Evolutionary conservation across 2,329 filamentous ascomycete species (phyloP).

Genomic region (Xylaria sp.): DNA sequence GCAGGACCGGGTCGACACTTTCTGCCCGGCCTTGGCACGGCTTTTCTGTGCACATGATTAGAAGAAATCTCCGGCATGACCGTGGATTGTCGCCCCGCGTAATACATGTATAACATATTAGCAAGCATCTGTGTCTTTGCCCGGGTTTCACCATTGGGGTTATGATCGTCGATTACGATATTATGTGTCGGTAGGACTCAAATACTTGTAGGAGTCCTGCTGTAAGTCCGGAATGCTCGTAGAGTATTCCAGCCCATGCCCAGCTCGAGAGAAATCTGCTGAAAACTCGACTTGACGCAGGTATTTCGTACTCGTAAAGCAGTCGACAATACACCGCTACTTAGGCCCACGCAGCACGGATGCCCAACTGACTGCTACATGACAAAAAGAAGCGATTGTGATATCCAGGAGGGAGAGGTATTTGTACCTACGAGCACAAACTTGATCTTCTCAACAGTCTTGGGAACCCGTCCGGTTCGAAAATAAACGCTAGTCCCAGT

Average conservation of each 20-base stretch:
- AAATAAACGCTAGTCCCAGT: too few species aligned
- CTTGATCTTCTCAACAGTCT: too few species aligned
- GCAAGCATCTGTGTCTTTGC: background rate
- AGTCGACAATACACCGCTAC: conserved; percentile 7
- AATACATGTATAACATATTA: background rate
- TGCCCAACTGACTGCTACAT: background rate
- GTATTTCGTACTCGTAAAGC: background rate
- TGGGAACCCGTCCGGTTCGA: too few species aligned
- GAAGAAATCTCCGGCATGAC: background rate
- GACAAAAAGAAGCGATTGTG: too few species aligned
- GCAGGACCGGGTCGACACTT: background rate
- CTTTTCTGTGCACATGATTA: background rate
- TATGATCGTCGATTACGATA: background rate
- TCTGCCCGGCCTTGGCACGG: background rate
- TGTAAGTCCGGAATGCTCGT: too few species aligned
- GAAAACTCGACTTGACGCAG: background rate
- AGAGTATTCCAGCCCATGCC: background rate
- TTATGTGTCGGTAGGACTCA: background rate
- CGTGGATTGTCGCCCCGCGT: background rate
- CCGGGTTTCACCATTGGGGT: too few species aligned
- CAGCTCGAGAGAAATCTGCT: background rate
- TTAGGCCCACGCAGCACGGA: conserved; percentile 7
- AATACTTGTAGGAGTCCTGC: too few species aligned
- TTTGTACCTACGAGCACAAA: too few species aligned
- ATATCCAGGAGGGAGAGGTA: too few species aligned